Evolutionary conservation across 192 early-diverging fungal species (phyloP), one percentile per base, ranked within the genome.

Genomic region (Linnemannia hyalina): DNA sequence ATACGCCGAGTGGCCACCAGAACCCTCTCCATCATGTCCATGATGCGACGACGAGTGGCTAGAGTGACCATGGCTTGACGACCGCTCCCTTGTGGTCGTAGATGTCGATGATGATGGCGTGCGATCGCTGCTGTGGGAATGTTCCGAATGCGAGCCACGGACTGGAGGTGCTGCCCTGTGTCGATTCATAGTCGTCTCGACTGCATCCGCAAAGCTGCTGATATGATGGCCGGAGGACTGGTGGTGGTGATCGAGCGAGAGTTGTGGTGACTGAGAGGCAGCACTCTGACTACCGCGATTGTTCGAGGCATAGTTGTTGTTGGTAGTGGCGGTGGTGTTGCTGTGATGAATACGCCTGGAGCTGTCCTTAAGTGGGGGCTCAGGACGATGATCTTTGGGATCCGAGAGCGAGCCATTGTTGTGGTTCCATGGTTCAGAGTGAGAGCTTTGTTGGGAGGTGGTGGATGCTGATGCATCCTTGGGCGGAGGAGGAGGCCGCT

Each of bases 401-500:
- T 83, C 73, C 16, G 65, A 36, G 9, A 35, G 68, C 1, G 75
- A 73, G 32, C 57, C 22, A 57, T 79, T 78, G 38, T 47, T 47
- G 16, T 47, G 72, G 15, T n/a, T 70, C 69, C 38, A 52, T 70
- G 80, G 35, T 40, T 26, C 23, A 26, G 38, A 65, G 16, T 6
- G 41, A 29, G 68, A 26, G 32, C 36, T 29, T 36, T 36, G 65
- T 41, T 74, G 46, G 16, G 49, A 70, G 8, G 80, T 10, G 35
- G 73, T 35, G 8, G 26, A 13, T n/a, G 70, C 60, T 65, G 32
- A 9, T 65, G 60, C 32, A 38, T 80, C 84, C 54, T 78, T 81
- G 36, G 80, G 79, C 20, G 75, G 78, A 44, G 84, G 84, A 23
- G 77, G 79, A 20, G 80, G 84, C n/a, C 68, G 75, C 80, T 81